Percentiles rank a stretch among this genome's conserved stretches.
Conservation (phyloP, 805 yeast species). For the Ogataea degrootiae region DNA sequence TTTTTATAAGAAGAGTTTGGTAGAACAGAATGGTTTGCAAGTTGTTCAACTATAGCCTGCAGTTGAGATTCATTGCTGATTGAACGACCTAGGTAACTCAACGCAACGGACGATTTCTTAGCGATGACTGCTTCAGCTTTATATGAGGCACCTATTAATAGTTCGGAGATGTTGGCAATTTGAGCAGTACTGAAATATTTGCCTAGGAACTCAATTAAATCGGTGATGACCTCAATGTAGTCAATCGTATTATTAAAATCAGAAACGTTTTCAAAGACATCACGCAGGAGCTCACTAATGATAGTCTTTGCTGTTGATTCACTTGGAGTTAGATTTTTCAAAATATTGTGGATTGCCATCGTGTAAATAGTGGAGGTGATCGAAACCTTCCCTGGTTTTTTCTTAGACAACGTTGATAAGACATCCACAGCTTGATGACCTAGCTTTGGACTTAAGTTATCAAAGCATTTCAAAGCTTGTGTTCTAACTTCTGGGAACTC, state of each 20-base stretch:
- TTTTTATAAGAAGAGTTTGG: constrained; percentile 31
- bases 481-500: constrained; percentile 68
- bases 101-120: constrained; percentile 39
- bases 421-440: constrained; percentile 28
- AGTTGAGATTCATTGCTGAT: constrained; percentile 18
- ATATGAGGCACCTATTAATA: constrained; percentile 34
- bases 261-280: constrained; percentile 21
- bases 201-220: constrained; percentile 44
- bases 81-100: constrained; percentile 31
- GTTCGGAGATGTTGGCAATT: constrained; percentile 17
- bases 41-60: constrained; percentile 12
- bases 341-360: constrained; percentile 45
- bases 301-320: constrained; percentile 22
- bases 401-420: constrained; percentile 24
- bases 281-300: constrained; percentile 35
- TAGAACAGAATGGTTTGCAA: not conserved
- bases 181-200: constrained; percentile 22
- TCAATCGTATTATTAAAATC: constrained; percentile 38
- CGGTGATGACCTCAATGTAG: constrained; percentile 55
- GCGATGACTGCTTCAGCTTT: constrained; percentile 38
- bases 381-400: constrained; percentile 24
- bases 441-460: constrained; percentile 34
- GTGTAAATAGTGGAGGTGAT: constrained; percentile 47
- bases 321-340: constrained; percentile 26
- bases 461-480: constrained; percentile 58